Evolutionary conservation across 495 filamentous ascomycete species (phyloP).

Genomic region (Chaetomidium leptoderma): DNA sequence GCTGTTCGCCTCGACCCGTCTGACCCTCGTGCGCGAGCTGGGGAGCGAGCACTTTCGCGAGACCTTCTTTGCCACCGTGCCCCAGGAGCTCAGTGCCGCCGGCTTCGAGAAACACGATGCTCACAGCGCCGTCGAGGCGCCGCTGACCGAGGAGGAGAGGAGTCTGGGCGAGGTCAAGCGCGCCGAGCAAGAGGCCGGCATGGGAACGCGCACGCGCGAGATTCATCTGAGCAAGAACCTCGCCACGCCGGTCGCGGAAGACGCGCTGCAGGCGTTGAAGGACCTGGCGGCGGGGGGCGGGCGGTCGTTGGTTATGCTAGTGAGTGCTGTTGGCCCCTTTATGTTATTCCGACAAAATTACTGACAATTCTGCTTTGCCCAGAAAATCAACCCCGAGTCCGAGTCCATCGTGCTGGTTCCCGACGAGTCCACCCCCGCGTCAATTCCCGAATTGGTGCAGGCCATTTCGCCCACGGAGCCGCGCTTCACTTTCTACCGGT

Average conservation of each 20-base stretch:
- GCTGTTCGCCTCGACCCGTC: slow-evolving; percentile 83
- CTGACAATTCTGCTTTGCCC: background rate
- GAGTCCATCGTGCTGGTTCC: slow-evolving; percentile 76
- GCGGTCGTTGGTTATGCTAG: slow-evolving; percentile 71
- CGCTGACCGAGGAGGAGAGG: slow-evolving; percentile 85
- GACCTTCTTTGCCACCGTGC: slow-evolving; percentile 69
- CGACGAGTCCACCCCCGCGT: slow-evolving; percentile 43
- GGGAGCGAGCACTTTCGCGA: slow-evolving; percentile 83
- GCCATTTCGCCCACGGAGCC: slow-evolving; percentile 78
- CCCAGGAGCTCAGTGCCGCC: slow-evolving; percentile 63
- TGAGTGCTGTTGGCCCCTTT: slow-evolving; percentile 40
- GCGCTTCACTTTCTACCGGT: slow-evolving; percentile 86
- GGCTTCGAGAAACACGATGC: slow-evolving; percentile 76
- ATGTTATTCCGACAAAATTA: background rate
- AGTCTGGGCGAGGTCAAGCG: slow-evolving; percentile 69
- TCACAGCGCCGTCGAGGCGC: slow-evolving; percentile 61
- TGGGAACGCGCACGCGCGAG: slow-evolving; percentile 61
- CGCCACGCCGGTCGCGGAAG: slow-evolving; percentile 63
- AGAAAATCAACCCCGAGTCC: slow-evolving; percentile 69
- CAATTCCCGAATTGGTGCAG: slow-evolving; percentile 48
- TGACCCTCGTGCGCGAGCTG: slow-evolving; percentile 79
- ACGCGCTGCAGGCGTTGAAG: slow-evolving; percentile 61
- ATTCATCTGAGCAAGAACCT: slow-evolving; percentile 56
- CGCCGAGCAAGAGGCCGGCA: slow-evolving; percentile 72
- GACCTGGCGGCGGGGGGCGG: slow-evolving; percentile 50